Evolutionary conservation across 2,329 filamentous ascomycete genomes (phyloP).

Genomic region (Aureobasidium sp.): DNA sequence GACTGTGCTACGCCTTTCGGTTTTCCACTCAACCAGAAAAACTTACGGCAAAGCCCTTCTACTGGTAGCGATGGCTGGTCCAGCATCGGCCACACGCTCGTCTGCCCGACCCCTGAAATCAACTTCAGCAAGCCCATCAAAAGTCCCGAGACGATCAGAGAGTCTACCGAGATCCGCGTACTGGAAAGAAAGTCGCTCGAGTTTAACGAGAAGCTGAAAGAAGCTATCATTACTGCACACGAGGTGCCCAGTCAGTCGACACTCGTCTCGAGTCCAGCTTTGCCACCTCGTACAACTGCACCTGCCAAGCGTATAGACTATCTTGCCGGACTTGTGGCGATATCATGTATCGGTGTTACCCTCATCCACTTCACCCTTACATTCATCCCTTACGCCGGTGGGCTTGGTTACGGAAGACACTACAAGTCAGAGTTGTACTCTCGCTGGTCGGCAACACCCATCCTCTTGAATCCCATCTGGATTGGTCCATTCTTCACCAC

Average conservation of each 20-base stretch:
- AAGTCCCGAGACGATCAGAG: constrained; percentile 1
- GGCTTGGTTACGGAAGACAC: constrained; percentile 30
- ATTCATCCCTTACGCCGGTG: constrained; percentile 37
- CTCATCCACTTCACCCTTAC: constrained; percentile 40
- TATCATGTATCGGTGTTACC: constrained; percentile 40
- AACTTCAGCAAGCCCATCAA: background rate
- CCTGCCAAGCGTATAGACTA: constrained; percentile 36
- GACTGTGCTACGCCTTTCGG: background rate
- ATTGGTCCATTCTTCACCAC: constrained; percentile 45
- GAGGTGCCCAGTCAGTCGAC: background rate
- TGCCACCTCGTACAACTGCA: background rate
- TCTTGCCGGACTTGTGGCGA: constrained; percentile 40
- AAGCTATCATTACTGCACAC: background rate
- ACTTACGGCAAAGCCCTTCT: background rate
- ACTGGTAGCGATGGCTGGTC: constrained; percentile 1
- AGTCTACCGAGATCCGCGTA: background rate
- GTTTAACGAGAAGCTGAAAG: background rate
- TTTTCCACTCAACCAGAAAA: background rate
- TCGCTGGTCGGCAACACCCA: constrained; percentile 37
- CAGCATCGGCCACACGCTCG: background rate
- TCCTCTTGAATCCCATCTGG: constrained; percentile 41
- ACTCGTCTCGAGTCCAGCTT: background rate
- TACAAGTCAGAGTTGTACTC: constrained; percentile 36
- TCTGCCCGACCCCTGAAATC: background rate
- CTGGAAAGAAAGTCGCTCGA: background rate